Base-by-base conservation (phyloP, 768 basidiomycete genomes). In the Phaeotremella skinneri region DNA sequence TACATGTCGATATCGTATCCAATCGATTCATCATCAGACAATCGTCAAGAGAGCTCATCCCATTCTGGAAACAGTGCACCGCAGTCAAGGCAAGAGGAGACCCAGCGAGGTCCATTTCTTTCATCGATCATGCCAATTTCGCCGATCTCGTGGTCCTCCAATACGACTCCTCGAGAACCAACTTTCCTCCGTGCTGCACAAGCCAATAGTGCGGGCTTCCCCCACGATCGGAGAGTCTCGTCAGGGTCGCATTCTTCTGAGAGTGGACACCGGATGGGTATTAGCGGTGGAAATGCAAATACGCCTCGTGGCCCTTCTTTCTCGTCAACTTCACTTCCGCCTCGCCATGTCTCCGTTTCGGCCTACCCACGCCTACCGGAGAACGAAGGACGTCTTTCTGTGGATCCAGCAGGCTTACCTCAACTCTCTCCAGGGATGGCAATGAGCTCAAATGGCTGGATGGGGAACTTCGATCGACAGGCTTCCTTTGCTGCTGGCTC, bases 311-410 rank as follows among this genome's bases (percentile, higher is more conserved):
- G 9, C 26, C 53, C 39, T 47, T 56, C 54, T 13, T 39, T 54
- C 7, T 61, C 62, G 1, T 55, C 61, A 1, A 56, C 34, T 1
- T 23, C 42, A 2, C 17, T 21, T 2, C 41, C 53, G 2, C 66
- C 66, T 7, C 55, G 62, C 23, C 62, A 67, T 39, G 55, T 67
- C 5, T 67, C 66, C 2, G 51, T 52, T 23, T 61, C 66, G 7
- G 62, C 66, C 9, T 67, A 53, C 49, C 58, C 66, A 20, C 7
- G 21, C 21, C 6, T 23, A 13, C 13, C 43, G 13, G 43, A 45
- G 21, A 45, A 11, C 13, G 34, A 37, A 37, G 34, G 34, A 37
- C 7, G 34, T 7, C 17, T 37, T 7, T 37, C 34, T 7, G 34
- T 37, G 7, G 34, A 37, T 37, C 34, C 34, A 7, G 7, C 34